Evolutionary conservation across 2,329 filamentous ascomycete species (phyloP).

Genomic region (Colletotrichum caudatum): DNA sequence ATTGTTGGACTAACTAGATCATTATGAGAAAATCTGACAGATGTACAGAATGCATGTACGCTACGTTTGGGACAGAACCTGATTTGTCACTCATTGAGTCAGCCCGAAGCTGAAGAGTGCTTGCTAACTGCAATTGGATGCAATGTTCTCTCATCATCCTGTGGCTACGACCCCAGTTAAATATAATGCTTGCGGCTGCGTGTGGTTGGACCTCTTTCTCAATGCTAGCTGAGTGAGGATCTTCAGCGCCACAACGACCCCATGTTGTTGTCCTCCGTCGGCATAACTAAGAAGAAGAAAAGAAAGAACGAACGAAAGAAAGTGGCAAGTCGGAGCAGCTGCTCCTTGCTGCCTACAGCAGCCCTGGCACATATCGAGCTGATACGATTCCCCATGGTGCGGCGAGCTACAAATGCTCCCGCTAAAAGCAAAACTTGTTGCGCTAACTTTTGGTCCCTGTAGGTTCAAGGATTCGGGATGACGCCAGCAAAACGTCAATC

Average conservation of each 20-base stretch:
- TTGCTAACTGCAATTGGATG: background rate
- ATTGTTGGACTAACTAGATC: slow-evolving; percentile 7
- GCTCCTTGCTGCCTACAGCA: slow-evolving; percentile 3
- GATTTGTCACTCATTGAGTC: background rate
- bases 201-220: background rate
- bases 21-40: slow-evolving; percentile 16
- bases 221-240: slow-evolving; percentile 5
- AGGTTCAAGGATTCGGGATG: background rate
- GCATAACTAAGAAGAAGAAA: background rate
- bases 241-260: background rate
- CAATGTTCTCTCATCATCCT: background rate
- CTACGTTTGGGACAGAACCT: background rate
- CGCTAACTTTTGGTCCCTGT: background rate
- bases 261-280: background rate
- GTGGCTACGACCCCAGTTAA: background rate
- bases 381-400: background rate
- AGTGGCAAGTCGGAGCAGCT: slow-evolving; percentile 10
- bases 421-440: background rate
- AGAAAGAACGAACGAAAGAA: background rate
- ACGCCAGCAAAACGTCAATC: slow-evolving; percentile 28
- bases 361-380: background rate
- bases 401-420: background rate
- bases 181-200: too few relatives aligned
- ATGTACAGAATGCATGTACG: too few relatives aligned
- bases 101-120: too few relatives aligned